Evolutionary conservation across 2,329 filamentous ascomycete genomes (phyloP).

Genomic region (Talaromyces sp.): DNA sequence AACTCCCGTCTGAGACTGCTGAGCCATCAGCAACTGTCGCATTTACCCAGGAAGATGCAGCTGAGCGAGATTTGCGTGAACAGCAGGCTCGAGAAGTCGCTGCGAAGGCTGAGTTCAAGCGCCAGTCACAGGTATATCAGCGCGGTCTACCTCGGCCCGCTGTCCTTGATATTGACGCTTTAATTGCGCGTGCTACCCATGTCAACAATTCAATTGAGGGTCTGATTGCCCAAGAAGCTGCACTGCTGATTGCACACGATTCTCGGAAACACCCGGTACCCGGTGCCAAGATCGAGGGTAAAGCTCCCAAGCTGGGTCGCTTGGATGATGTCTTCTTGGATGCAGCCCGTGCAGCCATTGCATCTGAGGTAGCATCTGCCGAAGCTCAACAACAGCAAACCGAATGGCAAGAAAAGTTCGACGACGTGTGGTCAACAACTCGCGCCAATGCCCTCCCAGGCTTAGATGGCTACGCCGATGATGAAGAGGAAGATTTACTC

Average conservation of each 20-base stretch:
- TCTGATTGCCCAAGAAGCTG: conserved; percentile 75
- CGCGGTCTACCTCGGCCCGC: conserved; percentile 76
- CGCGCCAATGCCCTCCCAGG: conserved; percentile 66
- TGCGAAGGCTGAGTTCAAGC: conserved; percentile 70
- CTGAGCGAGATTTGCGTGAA: conserved; percentile 74
- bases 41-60: conserved; percentile 66
- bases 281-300: conserved; percentile 66
- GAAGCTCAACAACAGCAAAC: conserved; percentile 55
- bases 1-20: conserved; percentile 75
- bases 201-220: conserved; percentile 66
- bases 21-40: conserved; percentile 59
- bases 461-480: conserved; percentile 76
- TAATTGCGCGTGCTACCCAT: conserved; percentile 66
- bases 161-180: conserved; percentile 68
- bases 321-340: conserved; percentile 74
- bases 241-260: conserved; percentile 79
- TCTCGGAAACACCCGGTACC: conserved; percentile 73
- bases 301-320: conserved; percentile 60
- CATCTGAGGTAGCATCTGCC: conserved; percentile 64
- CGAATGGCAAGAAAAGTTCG: conserved; percentile 52
- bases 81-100: conserved; percentile 64
- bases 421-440: conserved; percentile 54
- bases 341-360: conserved; percentile 74
- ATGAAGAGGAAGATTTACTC: conserved; percentile 69
- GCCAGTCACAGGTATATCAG: conserved; percentile 91